A percentile compares a stretch with the other conserved stretches of the same genome.
phyloP scores from a whole-genome alignment of 805 yeast genomes.

The Hanseniaspora opuntiae region DNA sequence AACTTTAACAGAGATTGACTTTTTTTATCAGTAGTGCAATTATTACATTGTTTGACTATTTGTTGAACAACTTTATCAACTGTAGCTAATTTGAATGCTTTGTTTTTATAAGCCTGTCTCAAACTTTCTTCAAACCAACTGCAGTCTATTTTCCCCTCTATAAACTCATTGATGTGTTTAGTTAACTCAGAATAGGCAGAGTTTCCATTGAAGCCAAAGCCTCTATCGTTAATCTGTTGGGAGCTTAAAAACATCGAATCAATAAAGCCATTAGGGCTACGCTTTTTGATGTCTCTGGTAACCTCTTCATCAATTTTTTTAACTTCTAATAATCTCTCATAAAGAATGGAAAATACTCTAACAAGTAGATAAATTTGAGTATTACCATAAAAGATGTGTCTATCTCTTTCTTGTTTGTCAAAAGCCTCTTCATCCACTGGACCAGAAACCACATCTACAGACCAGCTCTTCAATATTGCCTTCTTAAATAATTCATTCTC shows the following conservation, averaged over 20 bases:
- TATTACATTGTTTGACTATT: conserved; percentile 72
- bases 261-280: conserved; percentile 64
- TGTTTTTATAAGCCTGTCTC: conserved; percentile 87
- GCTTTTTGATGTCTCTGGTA: conserved; percentile 51
- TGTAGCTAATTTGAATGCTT: conserved; percentile 84
- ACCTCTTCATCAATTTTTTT: conserved; percentile 60
- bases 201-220: conserved; percentile 53
- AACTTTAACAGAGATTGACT: conserved; percentile 67
- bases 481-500: conserved; percentile 20
- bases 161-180: conserved; percentile 54
- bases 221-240: conserved; percentile 68
- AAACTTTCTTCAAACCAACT: conserved; percentile 90
- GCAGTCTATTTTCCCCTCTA: conserved; percentile 84
- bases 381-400: conserved; percentile 72
- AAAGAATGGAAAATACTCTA: conserved; percentile 71
- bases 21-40: conserved; percentile 63
- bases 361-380: conserved; percentile 79
- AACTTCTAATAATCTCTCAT: conserved; percentile 65
- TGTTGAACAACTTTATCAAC: conserved; percentile 83
- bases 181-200: conserved; percentile 72
- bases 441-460: conserved; percentile 7
- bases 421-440: conserved; percentile 22
- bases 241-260: conserved; percentile 71
- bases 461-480: conserved; percentile 21
- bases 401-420: conserved; percentile 31